Evolutionary conservation across 257 asterid species (phyloP).

Genomic region (Asclepias syriaca): DNA sequence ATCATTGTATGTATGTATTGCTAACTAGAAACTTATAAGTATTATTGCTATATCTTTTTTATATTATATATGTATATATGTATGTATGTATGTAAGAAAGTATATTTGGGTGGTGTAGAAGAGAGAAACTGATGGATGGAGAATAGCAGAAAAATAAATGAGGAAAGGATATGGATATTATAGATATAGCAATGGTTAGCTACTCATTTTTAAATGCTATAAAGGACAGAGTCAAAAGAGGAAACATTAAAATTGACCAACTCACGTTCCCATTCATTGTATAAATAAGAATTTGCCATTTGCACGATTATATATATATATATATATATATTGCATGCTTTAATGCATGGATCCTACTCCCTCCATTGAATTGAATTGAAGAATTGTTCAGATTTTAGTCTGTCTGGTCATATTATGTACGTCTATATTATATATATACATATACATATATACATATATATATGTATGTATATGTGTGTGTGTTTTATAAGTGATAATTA

Average conservation of each 20-base stretch:
- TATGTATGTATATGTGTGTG: too few species aligned
- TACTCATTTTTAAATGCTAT: conserved; percentile 1
- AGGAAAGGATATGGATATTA: background rate
- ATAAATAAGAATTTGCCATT: background rate
- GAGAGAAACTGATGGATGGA: background rate
- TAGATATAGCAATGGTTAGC: too few species aligned
- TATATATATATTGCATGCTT: too few species aligned
- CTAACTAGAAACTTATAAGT: too few species aligned
- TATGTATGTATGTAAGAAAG: too few species aligned
- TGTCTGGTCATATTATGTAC: background rate
- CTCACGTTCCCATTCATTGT: background rate
- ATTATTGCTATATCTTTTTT: too few species aligned
- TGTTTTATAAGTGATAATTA: too few species aligned
- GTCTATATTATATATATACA: too few species aligned
- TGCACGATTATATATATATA: background rate
- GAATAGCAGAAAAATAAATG: background rate
- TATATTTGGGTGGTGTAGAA: background rate
- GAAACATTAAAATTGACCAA: background rate
- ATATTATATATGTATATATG: too few species aligned
- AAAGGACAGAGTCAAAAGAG: background rate
- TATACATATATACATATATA: too few species aligned
- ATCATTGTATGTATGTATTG: too few species aligned
- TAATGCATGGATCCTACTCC: background rate
- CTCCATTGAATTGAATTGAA: background rate
- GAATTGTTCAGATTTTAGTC: background rate